Evolutionary conservation across 2,329 filamentous ascomycete species (phyloP), one percentile per base, ranked within the genome.

Genomic region (Magnaporthiopsis rhizophila): DNA sequence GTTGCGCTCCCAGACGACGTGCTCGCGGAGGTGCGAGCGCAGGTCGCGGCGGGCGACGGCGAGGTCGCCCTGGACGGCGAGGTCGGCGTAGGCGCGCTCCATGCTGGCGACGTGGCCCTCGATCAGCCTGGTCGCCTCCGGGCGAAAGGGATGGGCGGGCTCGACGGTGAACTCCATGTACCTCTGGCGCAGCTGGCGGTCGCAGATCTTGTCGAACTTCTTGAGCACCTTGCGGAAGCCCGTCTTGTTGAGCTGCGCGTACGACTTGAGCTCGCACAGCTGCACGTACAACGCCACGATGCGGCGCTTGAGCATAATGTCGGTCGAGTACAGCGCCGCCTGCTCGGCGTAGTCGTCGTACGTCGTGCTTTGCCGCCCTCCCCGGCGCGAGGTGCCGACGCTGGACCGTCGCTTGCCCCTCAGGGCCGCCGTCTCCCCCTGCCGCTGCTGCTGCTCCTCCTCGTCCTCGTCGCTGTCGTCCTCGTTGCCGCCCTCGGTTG

Each of bases 1-100:
- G 73, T 99, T 99, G 65, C 95, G 86, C 75, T 99, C 96, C 96
- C 95, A 99, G 0, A 98, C 94, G 26, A 99, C 93, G 75, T 99
- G 95, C 77, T 99, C 96, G 65, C 95, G 84, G 32, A 99, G 83
- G 72, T 99, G 93, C 36, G 97, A 86, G 64, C 95, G 86, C 65
- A 99, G 81, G 73, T 98, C 95, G 69, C 91, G 89, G 71, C 88
- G 91, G 5, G 95, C 93, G 15, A 89, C 79, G 7, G 84, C 81
- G 3, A 89, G 77, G 71, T 99, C 91, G 36, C 92, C 92, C 58
- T 89, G 86, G 0, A 92, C 96, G 64, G 96, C 89, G 24, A 97
- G 80, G 32, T 89, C 84, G 1, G 92, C 87, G 72, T 97, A 99
- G 1, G 89, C 84, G 61, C 84, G 77, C 74, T 98, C 95, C 72